phyloP scores from a whole-genome alignment of 2,329 filamentous ascomycete species.

The Apiospora arundinis region DNA sequence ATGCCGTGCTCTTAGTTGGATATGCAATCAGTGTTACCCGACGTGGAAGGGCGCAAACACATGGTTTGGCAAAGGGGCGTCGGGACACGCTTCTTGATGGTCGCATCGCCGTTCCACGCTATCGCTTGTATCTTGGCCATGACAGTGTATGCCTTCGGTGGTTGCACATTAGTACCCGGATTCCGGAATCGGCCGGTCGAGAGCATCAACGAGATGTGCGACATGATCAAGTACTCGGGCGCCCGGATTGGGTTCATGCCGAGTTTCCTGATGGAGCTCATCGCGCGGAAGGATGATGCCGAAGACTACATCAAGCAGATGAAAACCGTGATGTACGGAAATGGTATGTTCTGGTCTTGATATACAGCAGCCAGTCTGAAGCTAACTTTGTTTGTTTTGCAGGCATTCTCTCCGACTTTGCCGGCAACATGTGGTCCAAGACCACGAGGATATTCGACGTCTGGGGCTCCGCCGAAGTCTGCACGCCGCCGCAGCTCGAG shows the following conservation, averaged over 20 bases:
- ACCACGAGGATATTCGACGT: conserved; percentile 12
- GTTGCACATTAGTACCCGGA: conserved; percentile 16
- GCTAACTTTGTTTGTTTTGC: neutral
- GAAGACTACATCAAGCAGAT: conserved; percentile 23
- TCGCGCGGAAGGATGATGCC: conserved; percentile 21
- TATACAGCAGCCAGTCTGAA: too few species aligned
- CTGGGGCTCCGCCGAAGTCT: conserved; percentile 23
- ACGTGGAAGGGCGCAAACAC: conserved; percentile 22
- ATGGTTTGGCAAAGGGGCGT: conserved; percentile 20
- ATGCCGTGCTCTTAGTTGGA: neutral
- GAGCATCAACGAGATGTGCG: conserved; percentile 22
- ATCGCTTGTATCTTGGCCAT: conserved; percentile 24
- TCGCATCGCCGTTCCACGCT: conserved; percentile 23
- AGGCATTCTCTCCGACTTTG: conserved; percentile 24
- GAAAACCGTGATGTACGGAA: conserved; percentile 21
- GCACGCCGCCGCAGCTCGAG: conserved; percentile 21
- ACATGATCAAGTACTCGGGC: conserved; percentile 22
- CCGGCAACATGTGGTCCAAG: conserved; percentile 24
- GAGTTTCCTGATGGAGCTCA: conserved; percentile 23
- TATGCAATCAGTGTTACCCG: conserved; percentile 20
- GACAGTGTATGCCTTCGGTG: conserved; percentile 21
- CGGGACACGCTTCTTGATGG: conserved; percentile 23
- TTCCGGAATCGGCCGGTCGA: conserved; percentile 22
- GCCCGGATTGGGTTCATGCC: conserved; percentile 23
- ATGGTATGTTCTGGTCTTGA: conserved; percentile 15